Conservation (phyloP, 2,329 filamentous ascomycete genomes). For the Alternaria panax region DNA sequence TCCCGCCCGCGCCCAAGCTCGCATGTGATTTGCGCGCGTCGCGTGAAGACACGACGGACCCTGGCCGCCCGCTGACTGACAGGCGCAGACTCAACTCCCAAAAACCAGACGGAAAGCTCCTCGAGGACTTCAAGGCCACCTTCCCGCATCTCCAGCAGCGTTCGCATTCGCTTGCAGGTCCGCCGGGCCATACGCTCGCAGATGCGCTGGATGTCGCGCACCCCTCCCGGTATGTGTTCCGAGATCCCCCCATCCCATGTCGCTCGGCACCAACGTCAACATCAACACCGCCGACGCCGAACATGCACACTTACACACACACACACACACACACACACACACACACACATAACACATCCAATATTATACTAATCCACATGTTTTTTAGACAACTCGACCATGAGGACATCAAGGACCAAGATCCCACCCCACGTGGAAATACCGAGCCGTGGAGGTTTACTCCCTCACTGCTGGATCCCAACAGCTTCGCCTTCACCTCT, state of each 20-base stretch:
- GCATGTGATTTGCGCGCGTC: conserved; percentile 40
- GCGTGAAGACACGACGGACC: conserved; percentile 18
- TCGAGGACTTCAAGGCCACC: conserved; percentile 81
- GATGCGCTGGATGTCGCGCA: conserved; percentile 58
- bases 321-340: no score
- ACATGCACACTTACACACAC: background rate
- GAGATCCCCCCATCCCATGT: conserved; percentile 11
- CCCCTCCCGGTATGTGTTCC: conserved; percentile 52
- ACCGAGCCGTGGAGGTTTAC: conserved; percentile 89
- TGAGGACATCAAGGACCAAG: conserved; percentile 73
- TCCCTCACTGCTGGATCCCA: conserved; percentile 85
- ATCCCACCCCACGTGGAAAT: conserved; percentile 80
- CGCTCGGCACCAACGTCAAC: conserved; percentile 13
- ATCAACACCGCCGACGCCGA: background rate
- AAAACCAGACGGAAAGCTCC: conserved; percentile 85
- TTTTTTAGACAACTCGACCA: conserved; percentile 53
- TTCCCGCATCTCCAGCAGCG: conserved; percentile 72
- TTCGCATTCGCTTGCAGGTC: conserved; percentile 53
- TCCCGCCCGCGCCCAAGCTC: conserved; percentile 18
- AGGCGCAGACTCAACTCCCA: conserved; percentile 73
- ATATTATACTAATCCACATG: background rate
- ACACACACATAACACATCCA: background rate
- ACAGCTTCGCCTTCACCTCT: conserved; percentile 78
- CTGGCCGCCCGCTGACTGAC: conserved; percentile 21
- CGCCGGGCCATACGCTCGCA: conserved; percentile 56